Evolutionary conservation across 2,329 filamentous ascomycete species (phyloP).

Genomic region (Macrophomina tecta): DNA sequence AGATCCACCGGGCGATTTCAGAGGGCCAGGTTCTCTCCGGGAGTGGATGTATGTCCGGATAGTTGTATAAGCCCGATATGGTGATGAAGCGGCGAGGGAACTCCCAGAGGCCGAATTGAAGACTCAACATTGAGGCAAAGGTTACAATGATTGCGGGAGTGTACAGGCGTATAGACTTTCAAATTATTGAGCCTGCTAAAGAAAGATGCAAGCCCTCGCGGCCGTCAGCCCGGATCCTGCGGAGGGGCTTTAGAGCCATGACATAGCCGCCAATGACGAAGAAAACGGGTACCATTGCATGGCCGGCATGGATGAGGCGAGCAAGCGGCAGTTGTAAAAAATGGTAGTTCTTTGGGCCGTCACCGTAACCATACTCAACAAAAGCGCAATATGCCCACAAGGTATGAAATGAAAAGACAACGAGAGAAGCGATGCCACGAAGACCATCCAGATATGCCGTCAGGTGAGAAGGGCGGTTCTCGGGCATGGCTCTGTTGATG

Average conservation of each 20-base stretch:
- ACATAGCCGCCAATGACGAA: slow-evolving; percentile 57
- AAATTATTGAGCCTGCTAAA: slow-evolving; percentile 52
- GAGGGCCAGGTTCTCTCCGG: neutral
- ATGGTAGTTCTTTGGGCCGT: slow-evolving; percentile 23
- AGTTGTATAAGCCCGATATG: slow-evolving; percentile 5
- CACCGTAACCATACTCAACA: slow-evolving; percentile 27
- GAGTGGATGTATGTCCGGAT: slow-evolving; percentile 17
- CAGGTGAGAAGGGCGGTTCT: neutral
- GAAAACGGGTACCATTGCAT: slow-evolving; percentile 56
- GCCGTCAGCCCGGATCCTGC: slow-evolving; percentile 50
- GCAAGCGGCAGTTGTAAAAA: slow-evolving; percentile 31
- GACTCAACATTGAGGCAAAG: slow-evolving; percentile 43
- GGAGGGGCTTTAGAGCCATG: slow-evolving; percentile 39
- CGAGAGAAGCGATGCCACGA: slow-evolving; percentile 11
- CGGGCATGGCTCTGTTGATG: neutral
- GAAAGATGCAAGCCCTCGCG: slow-evolving; percentile 47
- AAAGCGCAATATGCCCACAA: slow-evolving; percentile 18
- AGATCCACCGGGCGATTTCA: neutral
- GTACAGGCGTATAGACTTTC: slow-evolving; percentile 47
- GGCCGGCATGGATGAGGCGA: slow-evolving; percentile 38
- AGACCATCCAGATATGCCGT: slow-evolving; percentile 17
- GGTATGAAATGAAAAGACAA: slow-evolving; percentile 24
- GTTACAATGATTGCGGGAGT: neutral
- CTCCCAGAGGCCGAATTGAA: slow-evolving; percentile 18
- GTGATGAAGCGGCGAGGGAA: slow-evolving; percentile 4